These are phyloP conservation scores for Basidiobolus heterosporus DNA, from an alignment of 371 early-diverging fungal genomes.

Conservation along the genomic window DNA sequence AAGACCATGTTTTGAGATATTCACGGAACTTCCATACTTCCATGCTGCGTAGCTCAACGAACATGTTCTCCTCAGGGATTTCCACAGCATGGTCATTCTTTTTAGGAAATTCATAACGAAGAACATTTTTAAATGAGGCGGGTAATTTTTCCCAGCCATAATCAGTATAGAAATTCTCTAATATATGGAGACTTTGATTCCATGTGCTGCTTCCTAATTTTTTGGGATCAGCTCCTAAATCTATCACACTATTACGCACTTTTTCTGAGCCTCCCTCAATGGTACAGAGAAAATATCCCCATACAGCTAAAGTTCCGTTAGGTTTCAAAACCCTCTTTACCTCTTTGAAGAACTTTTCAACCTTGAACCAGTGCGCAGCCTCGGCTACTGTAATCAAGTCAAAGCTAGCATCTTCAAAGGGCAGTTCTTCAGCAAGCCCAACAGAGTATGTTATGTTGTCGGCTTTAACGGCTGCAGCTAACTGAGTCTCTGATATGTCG, in stretches of 20 bases:
- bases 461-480: slow-evolving; percentile 15
- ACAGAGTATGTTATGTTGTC: slow-evolving; percentile 29
- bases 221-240: too few species aligned
- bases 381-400: slow-evolving; percentile 43
- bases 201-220: too few species aligned
- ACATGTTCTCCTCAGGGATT: background rate
- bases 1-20: background rate
- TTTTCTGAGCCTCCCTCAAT: too few species aligned
- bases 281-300: slow-evolving; percentile 21
- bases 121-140: too few species aligned
- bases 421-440: slow-evolving; percentile 25
- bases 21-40: background rate
- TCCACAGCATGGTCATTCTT: too few species aligned
- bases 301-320: slow-evolving; percentile 43
- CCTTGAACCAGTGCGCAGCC: slow-evolving; percentile 49
- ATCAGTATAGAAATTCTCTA: too few species aligned
- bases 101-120: too few species aligned
- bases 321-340: slow-evolving; percentile 44
- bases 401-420: slow-evolving; percentile 9
- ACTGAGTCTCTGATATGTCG: slow-evolving; percentile 29
- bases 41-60: background rate
- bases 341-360: slow-evolving; percentile 33
- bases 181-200: too few species aligned
- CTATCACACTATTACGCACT: too few species aligned
- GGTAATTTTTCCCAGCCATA: too few species aligned